A percentile compares a stretch with the other conserved stretches of the same genome.
These are phyloP conservation scores for Pezicula radicicola DNA, from an alignment of 2,329 filamentous ascomycete genomes.

Conservation along the genomic window DNA sequence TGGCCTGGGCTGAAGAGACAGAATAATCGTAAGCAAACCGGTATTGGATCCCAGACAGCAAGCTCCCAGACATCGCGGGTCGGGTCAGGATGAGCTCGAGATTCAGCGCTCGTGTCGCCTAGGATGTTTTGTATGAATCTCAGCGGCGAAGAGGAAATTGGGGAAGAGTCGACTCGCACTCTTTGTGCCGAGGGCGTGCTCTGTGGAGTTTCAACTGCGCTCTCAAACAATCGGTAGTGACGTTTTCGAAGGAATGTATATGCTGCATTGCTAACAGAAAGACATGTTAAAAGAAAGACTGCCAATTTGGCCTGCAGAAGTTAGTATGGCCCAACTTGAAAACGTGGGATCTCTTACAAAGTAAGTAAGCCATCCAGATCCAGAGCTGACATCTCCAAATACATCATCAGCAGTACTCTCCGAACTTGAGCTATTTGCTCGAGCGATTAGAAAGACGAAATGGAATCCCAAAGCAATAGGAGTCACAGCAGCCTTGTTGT, in stretches of 20 bases:
- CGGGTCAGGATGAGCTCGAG: conserved; percentile 79
- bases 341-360: conserved; percentile 42
- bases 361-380: conserved; percentile 63
- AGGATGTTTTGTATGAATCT: conserved; percentile 69
- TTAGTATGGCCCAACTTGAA: conserved; percentile 9
- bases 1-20: conserved; percentile 93
- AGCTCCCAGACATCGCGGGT: conserved; percentile 92
- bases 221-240: conserved; percentile 89
- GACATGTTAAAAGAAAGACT: conserved; percentile 63
- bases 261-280: conserved; percentile 73
- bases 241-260: conserved; percentile 81
- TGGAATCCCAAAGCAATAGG: conserved; percentile 77
- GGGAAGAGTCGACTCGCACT: conserved; percentile 84
- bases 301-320: conserved; percentile 59
- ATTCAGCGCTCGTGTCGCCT: conserved; percentile 68
- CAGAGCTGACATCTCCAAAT: conserved; percentile 66
- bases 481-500: conserved; percentile 74
- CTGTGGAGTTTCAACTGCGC: conserved; percentile 71
- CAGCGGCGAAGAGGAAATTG: conserved; percentile 73
- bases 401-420: conserved; percentile 68
- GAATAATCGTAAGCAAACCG: conserved; percentile 77
- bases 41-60: conserved; percentile 88
- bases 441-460: conserved; percentile 74
- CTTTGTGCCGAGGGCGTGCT: conserved; percentile 83
- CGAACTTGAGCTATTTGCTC: conserved; percentile 63